These are phyloP conservation scores for Hansenula anomala DNA, from an alignment of 1,139 yeast species.

Conservation along the genomic window DNA sequence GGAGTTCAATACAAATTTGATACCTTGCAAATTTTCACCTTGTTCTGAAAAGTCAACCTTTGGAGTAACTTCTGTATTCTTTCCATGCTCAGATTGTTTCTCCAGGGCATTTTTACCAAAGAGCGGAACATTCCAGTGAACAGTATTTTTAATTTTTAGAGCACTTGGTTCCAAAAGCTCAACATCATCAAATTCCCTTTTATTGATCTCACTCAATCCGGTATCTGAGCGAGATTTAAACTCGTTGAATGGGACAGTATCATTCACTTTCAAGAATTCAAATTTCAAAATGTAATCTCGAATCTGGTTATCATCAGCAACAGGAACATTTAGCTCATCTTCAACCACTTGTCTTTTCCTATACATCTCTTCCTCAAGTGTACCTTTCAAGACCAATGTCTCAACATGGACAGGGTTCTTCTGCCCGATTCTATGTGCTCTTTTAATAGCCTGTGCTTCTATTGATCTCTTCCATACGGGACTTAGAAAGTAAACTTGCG, in stretches of 20 bases:
- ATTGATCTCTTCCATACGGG: constrained; percentile 69
- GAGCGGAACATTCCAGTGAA: constrained; percentile 39
- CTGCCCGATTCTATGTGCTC: constrained; percentile 74
- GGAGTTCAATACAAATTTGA: too few relatives aligned
- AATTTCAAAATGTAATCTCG: constrained; percentile 50
- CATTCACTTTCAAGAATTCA: constrained; percentile 32
- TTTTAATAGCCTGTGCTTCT: constrained; percentile 70
- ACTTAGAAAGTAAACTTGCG: constrained; percentile 60
- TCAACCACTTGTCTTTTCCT: constrained; percentile 20
- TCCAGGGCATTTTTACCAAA: constrained; percentile 25
- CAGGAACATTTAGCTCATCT: constrained; percentile 28
- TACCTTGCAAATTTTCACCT: too few relatives aligned
- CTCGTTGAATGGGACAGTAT: constrained; percentile 6
- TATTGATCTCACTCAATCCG: constrained; percentile 4
- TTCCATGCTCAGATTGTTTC: constrained; percentile 1
- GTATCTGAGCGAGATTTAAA: constrained; percentile 6
- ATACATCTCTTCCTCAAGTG: constrained; percentile 66
- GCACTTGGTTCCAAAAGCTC: constrained; percentile 21
- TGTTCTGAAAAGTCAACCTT: too few relatives aligned
- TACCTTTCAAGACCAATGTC: constrained; percentile 53
- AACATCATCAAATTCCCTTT: constrained; percentile 9
- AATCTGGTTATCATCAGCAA: constrained; percentile 51
- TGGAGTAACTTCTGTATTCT: background rate
- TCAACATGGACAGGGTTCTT: constrained; percentile 55
- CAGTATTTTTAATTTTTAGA: constrained; percentile 10